Percentiles rank a stretch among this genome's conserved stretches.
phyloP scores from a whole-genome alignment of 2,329 filamentous ascomycete species.

The Fusarium sp. region DNA sequence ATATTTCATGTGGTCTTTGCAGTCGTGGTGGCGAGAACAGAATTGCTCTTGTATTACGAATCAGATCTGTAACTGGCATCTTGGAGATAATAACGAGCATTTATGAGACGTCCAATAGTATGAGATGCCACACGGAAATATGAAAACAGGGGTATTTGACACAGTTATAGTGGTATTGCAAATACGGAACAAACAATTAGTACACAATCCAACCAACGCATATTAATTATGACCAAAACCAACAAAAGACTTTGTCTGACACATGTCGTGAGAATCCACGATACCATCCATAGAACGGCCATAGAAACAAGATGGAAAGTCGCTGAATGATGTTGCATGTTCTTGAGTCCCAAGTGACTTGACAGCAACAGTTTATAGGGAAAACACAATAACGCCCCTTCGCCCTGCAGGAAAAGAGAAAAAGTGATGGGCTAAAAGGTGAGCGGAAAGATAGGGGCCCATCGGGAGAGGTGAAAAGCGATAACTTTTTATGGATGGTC shows the following conservation, averaged over 20 bases:
- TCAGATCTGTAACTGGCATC: not conserved
- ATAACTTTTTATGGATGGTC: conserved; percentile 19
- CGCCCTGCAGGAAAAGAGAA: conserved; percentile 35
- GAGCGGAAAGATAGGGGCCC: conserved; percentile 6
- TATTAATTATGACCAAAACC: conserved; percentile 25
- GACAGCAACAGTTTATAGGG: not conserved
- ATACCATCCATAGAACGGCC: conserved; percentile 1
- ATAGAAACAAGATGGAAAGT: conserved; percentile 8
- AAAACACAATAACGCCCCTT: conserved; percentile 39
- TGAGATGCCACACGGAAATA: not conserved
- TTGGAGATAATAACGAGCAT: not conserved
- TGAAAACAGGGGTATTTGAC: not conserved
- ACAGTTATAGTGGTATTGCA: conserved; percentile 15
- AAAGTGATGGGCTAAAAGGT: conserved; percentile 20
- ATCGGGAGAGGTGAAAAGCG: conserved; percentile 15
- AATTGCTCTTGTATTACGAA: not conserved
- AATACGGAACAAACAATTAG: conserved; percentile 3
- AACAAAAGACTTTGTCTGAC: conserved; percentile 16
- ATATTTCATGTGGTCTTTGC: not conserved
- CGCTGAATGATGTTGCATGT: conserved; percentile 21
- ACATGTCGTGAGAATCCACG: conserved; percentile 16
- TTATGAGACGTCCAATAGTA: not conserved
- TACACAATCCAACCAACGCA: conserved; percentile 9
- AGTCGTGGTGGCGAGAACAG: not conserved
- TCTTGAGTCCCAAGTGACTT: conserved; percentile 6